A percentile compares a stretch with the other conserved stretches of the same genome.
phyloP scores from a whole-genome alignment of 2,329 filamentous ascomycete species.

The Nectriaceae sp. region DNA sequence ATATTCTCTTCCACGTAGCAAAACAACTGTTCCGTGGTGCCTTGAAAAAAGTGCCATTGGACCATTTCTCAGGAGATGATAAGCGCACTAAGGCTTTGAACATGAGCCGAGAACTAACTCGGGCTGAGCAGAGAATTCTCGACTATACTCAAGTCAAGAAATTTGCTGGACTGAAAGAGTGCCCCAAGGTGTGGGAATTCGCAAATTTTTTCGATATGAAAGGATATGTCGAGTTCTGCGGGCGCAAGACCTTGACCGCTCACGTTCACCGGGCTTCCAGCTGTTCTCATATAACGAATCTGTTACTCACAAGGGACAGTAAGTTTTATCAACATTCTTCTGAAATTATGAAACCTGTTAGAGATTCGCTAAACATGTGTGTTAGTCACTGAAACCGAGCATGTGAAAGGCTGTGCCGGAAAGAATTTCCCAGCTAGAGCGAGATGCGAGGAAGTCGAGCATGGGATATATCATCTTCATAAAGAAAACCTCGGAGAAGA shows the following conservation, averaged over 20 bases:
- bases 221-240: not conserved
- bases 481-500: too few relatives aligned
- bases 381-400: not conserved
- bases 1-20: not conserved
- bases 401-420: not conserved
- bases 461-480: too few relatives aligned
- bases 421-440: not conserved
- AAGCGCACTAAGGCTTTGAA: not conserved
- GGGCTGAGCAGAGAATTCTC: conserved; percentile 2
- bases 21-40: conserved; percentile 2
- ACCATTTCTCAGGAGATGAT: not conserved
- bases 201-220: not conserved
- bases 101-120: not conserved
- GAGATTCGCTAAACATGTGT: not conserved
- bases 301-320: not conserved
- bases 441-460: not conserved
- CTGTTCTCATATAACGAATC: not conserved
- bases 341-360: too few relatives aligned
- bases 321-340: not conserved
- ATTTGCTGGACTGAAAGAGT: not conserved
- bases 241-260: not conserved
- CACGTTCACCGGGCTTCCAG: not conserved
- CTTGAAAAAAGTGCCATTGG: not conserved
- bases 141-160: not conserved
- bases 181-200: not conserved